These are phyloP conservation scores for Venustampulla echinocandica DNA, from an alignment of 495 filamentous ascomycete genomes.

Conservation along the genomic window DNA sequence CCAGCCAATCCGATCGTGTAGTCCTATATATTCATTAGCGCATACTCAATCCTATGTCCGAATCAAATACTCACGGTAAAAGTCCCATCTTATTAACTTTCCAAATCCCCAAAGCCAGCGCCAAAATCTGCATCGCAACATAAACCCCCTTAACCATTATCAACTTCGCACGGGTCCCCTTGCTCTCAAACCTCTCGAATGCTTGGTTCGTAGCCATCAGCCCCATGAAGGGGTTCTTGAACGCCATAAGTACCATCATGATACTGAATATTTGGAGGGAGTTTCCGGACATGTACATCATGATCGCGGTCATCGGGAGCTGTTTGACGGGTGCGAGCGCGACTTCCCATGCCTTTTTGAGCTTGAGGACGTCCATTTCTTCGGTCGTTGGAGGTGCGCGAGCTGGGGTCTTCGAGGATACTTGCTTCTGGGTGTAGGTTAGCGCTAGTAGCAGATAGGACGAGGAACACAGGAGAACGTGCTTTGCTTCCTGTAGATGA, in stretches of 20 bases:
- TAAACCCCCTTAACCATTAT: constrained; percentile 78
- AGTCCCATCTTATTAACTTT: constrained; percentile 97
- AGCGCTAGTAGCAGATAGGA: constrained; percentile 3
- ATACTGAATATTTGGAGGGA: constrained; percentile 98
- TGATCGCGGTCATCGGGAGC: constrained; percentile 95
- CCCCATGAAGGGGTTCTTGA: constrained; percentile 90
- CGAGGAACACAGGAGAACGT: constrained; percentile 4
- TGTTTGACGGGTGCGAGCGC: constrained; percentile 90
- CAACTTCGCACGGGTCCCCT: constrained; percentile 62
- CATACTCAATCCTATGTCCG: not conserved
- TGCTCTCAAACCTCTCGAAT: constrained; percentile 83
- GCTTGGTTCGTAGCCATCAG: constrained; percentile 67
- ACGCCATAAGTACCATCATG: constrained; percentile 99
- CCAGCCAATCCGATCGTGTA: constrained; percentile 89
- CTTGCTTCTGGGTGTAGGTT: constrained; percentile 28
- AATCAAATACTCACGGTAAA: constrained; percentile 59
- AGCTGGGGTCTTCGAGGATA: constrained; percentile 21
- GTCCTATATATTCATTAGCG: constrained; percentile 47
- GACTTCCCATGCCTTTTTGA: constrained; percentile 99
- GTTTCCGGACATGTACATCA: constrained; percentile 99
- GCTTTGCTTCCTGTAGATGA: constrained; percentile 46
- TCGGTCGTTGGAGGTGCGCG: constrained; percentile 54
- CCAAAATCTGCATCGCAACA: constrained; percentile 73
- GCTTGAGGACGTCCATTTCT: constrained; percentile 87
- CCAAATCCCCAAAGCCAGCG: constrained; percentile 82